phyloP scores from a whole-genome alignment of 148 eudicot genomes.

The Silene conica region DNA sequence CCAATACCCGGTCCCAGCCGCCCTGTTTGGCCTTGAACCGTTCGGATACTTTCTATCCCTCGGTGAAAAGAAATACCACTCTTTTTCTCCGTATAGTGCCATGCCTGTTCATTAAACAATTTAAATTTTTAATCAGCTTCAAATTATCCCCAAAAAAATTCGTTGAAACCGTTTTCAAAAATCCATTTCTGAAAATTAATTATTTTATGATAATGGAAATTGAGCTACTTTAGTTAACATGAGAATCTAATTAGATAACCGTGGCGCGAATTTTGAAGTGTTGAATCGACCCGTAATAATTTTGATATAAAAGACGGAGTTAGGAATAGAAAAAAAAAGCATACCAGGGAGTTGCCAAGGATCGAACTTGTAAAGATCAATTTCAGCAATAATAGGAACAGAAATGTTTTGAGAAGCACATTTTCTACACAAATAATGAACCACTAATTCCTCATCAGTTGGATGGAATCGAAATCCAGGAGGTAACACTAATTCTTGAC shows the following conservation, averaged over 20 bases:
- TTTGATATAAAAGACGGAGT: too few relatives aligned
- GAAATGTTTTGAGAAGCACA: constrained; percentile 45
- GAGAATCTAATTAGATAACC: too few relatives aligned
- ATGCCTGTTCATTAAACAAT: constrained; percentile 24
- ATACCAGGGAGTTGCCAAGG: constrained; percentile 72
- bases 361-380: constrained; percentile 64
- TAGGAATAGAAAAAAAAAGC: too few relatives aligned
- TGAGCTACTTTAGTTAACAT: too few relatives aligned
- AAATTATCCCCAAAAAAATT: too few relatives aligned
- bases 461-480: constrained; percentile 65
- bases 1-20: constrained; percentile 67
- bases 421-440: constrained; percentile 47
- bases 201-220: neutral
- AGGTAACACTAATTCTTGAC: constrained; percentile 36
- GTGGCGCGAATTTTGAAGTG: too few relatives aligned
- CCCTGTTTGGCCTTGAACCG: constrained; percentile 63
- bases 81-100: constrained; percentile 54
- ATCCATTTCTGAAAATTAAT: neutral
- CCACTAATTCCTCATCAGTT: constrained; percentile 59
- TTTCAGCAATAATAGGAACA: constrained; percentile 52
- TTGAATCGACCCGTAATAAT: too few relatives aligned
- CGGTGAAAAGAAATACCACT: constrained; percentile 67
- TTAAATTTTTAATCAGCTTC: neutral
- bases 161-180: neutral
- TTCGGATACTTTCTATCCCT: constrained; percentile 63